phyloP scores from a whole-genome alignment of 23 red algal genomes.

The Pyropia haitanensis region DNA sequence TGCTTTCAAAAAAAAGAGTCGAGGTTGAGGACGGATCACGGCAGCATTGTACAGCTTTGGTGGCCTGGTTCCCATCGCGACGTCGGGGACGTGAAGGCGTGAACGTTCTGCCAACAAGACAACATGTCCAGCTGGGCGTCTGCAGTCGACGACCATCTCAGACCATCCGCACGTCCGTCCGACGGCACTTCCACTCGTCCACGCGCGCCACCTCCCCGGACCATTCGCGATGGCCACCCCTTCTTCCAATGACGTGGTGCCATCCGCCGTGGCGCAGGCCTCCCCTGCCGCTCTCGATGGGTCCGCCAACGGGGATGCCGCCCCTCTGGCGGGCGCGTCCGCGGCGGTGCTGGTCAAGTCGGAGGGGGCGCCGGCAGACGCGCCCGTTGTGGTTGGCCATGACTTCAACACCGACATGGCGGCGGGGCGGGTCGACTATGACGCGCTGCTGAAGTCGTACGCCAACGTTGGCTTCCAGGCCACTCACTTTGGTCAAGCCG shows the following conservation, averaged over 20 bases:
- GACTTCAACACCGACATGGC: slow-evolving; percentile 35
- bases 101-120: too few relatives aligned
- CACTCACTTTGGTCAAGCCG: slow-evolving; percentile 85
- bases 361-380: slow-evolving; percentile 24
- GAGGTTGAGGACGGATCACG: too few relatives aligned
- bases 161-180: background rate
- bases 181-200: too few relatives aligned
- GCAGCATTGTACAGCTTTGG: too few relatives aligned
- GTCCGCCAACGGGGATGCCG: background rate
- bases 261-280: too few relatives aligned
- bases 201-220: background rate
- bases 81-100: too few relatives aligned
- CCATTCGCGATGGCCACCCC: background rate
- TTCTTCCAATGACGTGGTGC: background rate
- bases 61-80: too few relatives aligned
- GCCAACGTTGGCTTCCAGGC: slow-evolving; percentile 81
- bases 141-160: background rate
- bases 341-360: slow-evolving; percentile 36
- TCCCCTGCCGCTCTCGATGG: background rate
- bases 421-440: slow-evolving; percentile 44
- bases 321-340: slow-evolving; percentile 2
- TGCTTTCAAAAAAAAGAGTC: too few relatives aligned
- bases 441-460: slow-evolving; percentile 49
- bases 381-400: slow-evolving; percentile 58
- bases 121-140: too few relatives aligned